These are phyloP conservation scores for Mrakiaceae sp. DNA, from an alignment of 1,284 basidiomycete species.

Conservation along the genomic window DNA sequence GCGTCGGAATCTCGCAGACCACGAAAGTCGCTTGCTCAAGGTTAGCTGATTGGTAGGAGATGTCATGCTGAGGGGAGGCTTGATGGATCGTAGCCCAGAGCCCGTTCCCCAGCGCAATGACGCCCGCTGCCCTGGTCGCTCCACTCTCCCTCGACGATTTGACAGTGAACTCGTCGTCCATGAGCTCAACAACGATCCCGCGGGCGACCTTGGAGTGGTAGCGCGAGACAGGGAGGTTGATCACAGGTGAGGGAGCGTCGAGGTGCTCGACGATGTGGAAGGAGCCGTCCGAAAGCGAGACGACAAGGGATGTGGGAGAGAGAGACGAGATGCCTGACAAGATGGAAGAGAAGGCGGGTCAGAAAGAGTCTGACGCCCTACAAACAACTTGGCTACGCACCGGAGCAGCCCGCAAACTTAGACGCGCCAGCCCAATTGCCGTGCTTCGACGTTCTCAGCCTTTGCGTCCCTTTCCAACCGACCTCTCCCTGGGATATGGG, in stretches of 20 bases:
- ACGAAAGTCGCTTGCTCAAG: neutral
- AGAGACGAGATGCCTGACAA: neutral
- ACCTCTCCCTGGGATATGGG: neutral
- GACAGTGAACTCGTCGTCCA: neutral
- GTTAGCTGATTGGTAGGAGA: neutral
- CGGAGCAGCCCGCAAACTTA: neutral
- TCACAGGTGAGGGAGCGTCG: neutral
- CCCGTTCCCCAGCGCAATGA: neutral
- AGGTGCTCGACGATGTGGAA: slow-evolving; percentile 4
- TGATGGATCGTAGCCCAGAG: neutral
- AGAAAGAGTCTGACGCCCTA: neutral
- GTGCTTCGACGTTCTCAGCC: neutral
- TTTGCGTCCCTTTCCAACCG: slow-evolving; percentile 5
- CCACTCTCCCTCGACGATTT: neutral
- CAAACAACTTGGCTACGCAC: neutral
- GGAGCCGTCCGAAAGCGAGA: slow-evolving; percentile 3
- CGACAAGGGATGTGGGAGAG: neutral
- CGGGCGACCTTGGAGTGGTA: neutral
- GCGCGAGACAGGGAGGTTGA: neutral
- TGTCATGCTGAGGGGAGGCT: neutral
- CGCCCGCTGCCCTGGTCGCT: neutral
- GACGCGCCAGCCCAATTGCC: slow-evolving; percentile 1
- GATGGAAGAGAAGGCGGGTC: neutral
- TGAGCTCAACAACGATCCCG: neutral
- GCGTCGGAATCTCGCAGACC: neutral